These are phyloP conservation scores for Talaromyces sp. DNA, from an alignment of 2,329 filamentous ascomycete species.

Conservation along the genomic window DNA sequence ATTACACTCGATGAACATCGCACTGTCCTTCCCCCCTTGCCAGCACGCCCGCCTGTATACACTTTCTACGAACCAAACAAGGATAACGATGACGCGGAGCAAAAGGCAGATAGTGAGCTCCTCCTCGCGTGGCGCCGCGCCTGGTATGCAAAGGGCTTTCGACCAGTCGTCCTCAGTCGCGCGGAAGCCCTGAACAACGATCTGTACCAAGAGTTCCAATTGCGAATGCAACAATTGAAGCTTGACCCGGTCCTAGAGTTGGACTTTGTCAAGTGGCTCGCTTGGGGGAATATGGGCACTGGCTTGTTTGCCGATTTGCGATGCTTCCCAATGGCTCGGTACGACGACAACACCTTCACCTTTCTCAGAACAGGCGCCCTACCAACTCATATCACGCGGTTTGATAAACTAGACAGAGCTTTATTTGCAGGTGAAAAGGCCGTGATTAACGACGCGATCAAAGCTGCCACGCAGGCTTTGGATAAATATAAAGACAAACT, in stretches of 20 bases:
- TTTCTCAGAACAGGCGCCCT: conserved; percentile 74
- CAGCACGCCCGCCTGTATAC: conserved; percentile 69
- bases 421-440: conserved; percentile 68
- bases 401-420: conserved; percentile 65
- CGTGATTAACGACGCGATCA: conserved; percentile 60
- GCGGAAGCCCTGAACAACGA: conserved; percentile 81
- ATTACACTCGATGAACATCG: conserved; percentile 76
- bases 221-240: conserved; percentile 28
- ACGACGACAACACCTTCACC: conserved; percentile 66
- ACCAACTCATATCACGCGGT: conserved; percentile 63
- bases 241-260: conserved; percentile 59
- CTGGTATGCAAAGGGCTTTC: conserved; percentile 94
- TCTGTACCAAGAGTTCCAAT: conserved; percentile 66
- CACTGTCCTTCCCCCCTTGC: conserved; percentile 74
- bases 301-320: conserved; percentile 75
- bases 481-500: conserved; percentile 16
- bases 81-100: conserved; percentile 59
- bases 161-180: conserved; percentile 72
- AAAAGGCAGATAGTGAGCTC: conserved; percentile 71
- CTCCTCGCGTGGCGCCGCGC: conserved; percentile 84
- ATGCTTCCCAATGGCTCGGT: conserved; percentile 77
- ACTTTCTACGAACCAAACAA: conserved; percentile 78
- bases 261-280: conserved; percentile 80
- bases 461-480: conserved; percentile 38
- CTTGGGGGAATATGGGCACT: conserved; percentile 86